Evolutionary conservation across 2,329 filamentous ascomycete species (phyloP), one percentile per base, ranked within the genome.

Genomic region (Apiospora sp.): DNA sequence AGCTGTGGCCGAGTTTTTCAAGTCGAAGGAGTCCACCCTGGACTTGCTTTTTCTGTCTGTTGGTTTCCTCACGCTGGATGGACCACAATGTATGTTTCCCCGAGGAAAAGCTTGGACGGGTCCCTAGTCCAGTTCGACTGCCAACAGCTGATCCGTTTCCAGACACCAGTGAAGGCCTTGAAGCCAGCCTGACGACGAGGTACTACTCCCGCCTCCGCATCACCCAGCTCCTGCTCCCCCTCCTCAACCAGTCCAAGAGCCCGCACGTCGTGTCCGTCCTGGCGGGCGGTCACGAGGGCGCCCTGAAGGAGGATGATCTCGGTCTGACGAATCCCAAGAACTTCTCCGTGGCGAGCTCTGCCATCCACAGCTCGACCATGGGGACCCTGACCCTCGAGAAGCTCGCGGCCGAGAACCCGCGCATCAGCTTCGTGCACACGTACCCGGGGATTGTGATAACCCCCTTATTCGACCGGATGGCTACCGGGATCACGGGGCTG

Each of bases 151-250:
- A 16, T 1, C 5, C 0, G 3, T 22, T 8, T 10, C 14, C 77
- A 82, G 87, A 89, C 72, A 87, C 86, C 0, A 67, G 78, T 6
- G 88, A 90, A 79, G 87, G 87, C 24, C 82, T 91, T 22, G 86
- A 90, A 72, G 80, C 82, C 34, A 83, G 85, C 48, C 83, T 85
- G 72, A 80, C 85, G 16, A 84, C 89, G 41, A 84, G 84, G 58
- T 89, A 85, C 81, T 89, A 90, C 80, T 81, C 85, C 8, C 87
- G 88, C 44, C 83, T 87, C 75, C 85, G 86, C 46, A 87, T 88
- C 76, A 82, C 86, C 12, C 71, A 83, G 44, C 86, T 87, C 68
- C 83, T 90, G 13, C 84, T 89, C 54, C 87, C 88, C 0, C 79
- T 86, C 0, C 82, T 90, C n/a, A 79, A 81, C 5, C 77, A 75